Conservation (phyloP, 192 early-diverging fungal genomes). For the Podochytrium sp. region DNA sequence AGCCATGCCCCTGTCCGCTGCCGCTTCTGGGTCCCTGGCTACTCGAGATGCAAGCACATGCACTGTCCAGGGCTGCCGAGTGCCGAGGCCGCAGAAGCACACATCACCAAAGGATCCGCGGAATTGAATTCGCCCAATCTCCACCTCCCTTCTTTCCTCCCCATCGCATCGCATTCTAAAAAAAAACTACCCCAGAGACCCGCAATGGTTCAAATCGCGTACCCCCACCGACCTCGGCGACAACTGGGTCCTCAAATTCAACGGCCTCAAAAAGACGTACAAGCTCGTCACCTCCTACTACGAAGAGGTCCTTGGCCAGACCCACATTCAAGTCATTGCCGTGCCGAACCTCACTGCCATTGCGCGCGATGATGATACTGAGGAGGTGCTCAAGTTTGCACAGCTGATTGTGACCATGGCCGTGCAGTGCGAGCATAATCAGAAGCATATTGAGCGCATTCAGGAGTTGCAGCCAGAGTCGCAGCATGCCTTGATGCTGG, state of each 20-base stretch:
- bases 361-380: constrained; percentile 74
- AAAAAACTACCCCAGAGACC: constrained; percentile 55
- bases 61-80: too few species aligned
- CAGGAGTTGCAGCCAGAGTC: constrained; percentile 69
- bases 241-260: constrained; percentile 95
- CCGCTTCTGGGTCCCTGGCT: neutral
- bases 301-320: constrained; percentile 82
- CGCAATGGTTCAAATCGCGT: constrained; percentile 86
- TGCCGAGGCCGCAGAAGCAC: too few species aligned
- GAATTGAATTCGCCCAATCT: neutral
- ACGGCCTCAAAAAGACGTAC: constrained; percentile 90
- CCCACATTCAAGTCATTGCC: constrained; percentile 55
- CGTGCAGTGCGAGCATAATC: constrained; percentile 86
- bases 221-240: constrained; percentile 74
- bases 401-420: constrained; percentile 82
- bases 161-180: neutral
- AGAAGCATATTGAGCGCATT: constrained; percentile 83
- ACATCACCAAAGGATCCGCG: neutral
- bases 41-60: too few species aligned
- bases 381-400: constrained; percentile 80
- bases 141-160: neutral
- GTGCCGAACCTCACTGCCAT: constrained; percentile 82
- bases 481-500: constrained; percentile 89
- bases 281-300: constrained; percentile 84
- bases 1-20: too few species aligned